Evolutionary conservation across 1,284 basidiomycete genomes (phyloP).

Genomic region (Amylostereum chailletii): DNA sequence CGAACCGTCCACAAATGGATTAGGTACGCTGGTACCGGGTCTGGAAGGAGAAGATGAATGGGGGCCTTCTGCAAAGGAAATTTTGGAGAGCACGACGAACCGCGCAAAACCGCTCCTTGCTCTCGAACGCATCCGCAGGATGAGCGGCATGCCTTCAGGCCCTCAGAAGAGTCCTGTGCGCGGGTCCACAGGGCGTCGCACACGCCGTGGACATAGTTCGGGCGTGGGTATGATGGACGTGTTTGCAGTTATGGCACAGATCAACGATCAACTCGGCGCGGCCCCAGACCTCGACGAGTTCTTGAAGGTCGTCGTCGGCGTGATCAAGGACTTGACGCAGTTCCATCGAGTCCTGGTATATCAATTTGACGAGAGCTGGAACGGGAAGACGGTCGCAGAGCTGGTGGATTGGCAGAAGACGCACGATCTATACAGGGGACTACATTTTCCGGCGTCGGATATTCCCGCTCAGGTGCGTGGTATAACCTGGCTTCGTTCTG

Average conservation of each 20-base stretch:
- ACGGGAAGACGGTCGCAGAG: constrained; percentile 77
- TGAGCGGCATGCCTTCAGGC: constrained; percentile 19
- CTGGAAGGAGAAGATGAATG: constrained; percentile 34
- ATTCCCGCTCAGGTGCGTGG: constrained; percentile 46
- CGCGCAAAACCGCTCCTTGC: constrained; percentile 69
- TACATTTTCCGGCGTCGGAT: constrained; percentile 60
- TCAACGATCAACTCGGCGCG: constrained; percentile 76
- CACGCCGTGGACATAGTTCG: constrained; percentile 17
- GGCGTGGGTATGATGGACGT: constrained; percentile 72
- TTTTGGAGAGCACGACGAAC: constrained; percentile 70
- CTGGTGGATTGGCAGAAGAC: constrained; percentile 79
- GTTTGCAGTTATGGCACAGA: constrained; percentile 74
- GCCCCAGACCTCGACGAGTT: constrained; percentile 67
- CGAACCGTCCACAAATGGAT: too few relatives aligned
- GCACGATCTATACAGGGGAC: constrained; percentile 70
- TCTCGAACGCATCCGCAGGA: constrained; percentile 59
- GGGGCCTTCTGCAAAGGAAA: constrained; percentile 47
- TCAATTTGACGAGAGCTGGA: constrained; percentile 71
- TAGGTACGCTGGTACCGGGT: constrained; percentile 12
- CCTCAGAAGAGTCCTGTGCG: constrained; percentile 11
- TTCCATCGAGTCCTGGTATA: constrained; percentile 88
- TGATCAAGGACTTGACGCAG: constrained; percentile 77
- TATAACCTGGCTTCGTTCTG: constrained; percentile 1
- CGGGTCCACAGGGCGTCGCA: constrained; percentile 9
- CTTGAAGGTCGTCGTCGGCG: constrained; percentile 71